A percentile compares a stretch with the other conserved stretches of the same genome.
phyloP scores from a whole-genome alignment of 2,329 filamentous ascomycete species.

The Hypocreales sp. region DNA sequence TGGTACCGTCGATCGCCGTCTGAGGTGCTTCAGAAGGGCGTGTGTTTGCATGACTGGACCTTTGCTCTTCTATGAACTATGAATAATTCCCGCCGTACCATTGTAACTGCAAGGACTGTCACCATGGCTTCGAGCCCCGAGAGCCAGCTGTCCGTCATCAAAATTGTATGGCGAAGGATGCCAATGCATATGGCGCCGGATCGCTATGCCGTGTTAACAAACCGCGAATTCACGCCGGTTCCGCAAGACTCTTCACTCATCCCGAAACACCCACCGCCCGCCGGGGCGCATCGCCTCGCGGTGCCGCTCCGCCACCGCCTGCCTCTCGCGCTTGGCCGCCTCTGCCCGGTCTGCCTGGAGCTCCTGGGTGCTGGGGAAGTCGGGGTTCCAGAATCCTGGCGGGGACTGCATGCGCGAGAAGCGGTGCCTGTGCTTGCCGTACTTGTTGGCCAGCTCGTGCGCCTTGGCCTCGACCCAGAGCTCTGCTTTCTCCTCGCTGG shows the following conservation, averaged over 20 bases:
- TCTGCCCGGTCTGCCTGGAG: slow-evolving; percentile 47
- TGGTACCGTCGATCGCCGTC: no score
- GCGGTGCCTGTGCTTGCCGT: slow-evolving; percentile 62
- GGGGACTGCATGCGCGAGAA: slow-evolving; percentile 59
- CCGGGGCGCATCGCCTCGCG: slow-evolving; percentile 65
- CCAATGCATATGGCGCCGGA: no score
- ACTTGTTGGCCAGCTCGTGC: slow-evolving; percentile 54
- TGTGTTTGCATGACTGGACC: no score
- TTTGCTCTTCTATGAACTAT: no score
- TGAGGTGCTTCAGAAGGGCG: no score
- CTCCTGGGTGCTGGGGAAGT: slow-evolving; percentile 84
- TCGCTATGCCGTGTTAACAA: no score
- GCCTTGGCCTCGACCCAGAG: slow-evolving; percentile 64
- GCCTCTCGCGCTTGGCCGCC: slow-evolving; percentile 46
- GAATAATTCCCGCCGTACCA: no score
- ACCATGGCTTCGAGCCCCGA: no score
- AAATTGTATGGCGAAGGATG: no score
- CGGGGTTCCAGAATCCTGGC: slow-evolving; percentile 79
- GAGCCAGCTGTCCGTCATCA: no score
- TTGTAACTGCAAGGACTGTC: no score
- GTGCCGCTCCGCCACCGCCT: slow-evolving; percentile 56
- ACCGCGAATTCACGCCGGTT: no score
- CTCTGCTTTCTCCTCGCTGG: slow-evolving; percentile 42
- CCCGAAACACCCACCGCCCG: slow-evolving; percentile 67
- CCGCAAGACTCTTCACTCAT: slow-evolving; percentile 41